A percentile compares a stretch with the other conserved stretches of the same genome.
These are phyloP conservation scores for Penicillium alfredii DNA, from an alignment of 495 filamentous ascomycete species.

Conservation along the genomic window DNA sequence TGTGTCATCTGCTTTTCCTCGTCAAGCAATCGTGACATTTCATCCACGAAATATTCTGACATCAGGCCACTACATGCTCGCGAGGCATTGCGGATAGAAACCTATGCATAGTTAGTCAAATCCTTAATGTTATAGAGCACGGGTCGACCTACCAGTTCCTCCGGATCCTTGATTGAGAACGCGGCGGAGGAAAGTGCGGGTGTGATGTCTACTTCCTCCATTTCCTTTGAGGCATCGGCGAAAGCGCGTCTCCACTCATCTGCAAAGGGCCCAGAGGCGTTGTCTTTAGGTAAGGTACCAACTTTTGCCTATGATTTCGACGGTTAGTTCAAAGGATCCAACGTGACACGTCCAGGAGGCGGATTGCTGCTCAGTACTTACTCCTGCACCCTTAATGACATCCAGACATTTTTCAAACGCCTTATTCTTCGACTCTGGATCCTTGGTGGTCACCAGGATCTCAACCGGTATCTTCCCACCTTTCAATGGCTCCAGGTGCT, in stretches of 20 bases:
- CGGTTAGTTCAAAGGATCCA: neutral
- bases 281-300: conserved; percentile 77
- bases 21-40: conserved; percentile 93
- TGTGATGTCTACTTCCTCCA: conserved; percentile 84
- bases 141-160: conserved; percentile 60
- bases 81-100: conserved; percentile 86
- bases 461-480: conserved; percentile 87
- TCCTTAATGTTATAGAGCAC: neutral
- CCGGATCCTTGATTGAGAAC: conserved; percentile 93
- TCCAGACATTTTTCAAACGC: conserved; percentile 76
- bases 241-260: conserved; percentile 92
- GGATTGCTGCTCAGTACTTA: conserved; percentile 38
- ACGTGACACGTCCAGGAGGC: too few relatives aligned
- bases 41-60: conserved; percentile 90
- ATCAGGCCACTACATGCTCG: conserved; percentile 87
- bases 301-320: conserved; percentile 65
- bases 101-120: conserved; percentile 35
- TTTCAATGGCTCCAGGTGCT: conserved; percentile 88
- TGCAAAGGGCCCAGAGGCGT: conserved; percentile 78
- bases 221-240: conserved; percentile 66
- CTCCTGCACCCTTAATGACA: conserved; percentile 79
- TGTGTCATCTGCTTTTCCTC: conserved; percentile 96
- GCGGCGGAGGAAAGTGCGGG: conserved; percentile 73
- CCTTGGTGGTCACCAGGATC: conserved; percentile 82
- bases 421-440: conserved; percentile 80